Percentiles rank a stretch among this genome's conserved stretches.
Conservation (phyloP, 1,284 basidiomycete genomes). For the Exobasidium cylindrosporum region DNA sequence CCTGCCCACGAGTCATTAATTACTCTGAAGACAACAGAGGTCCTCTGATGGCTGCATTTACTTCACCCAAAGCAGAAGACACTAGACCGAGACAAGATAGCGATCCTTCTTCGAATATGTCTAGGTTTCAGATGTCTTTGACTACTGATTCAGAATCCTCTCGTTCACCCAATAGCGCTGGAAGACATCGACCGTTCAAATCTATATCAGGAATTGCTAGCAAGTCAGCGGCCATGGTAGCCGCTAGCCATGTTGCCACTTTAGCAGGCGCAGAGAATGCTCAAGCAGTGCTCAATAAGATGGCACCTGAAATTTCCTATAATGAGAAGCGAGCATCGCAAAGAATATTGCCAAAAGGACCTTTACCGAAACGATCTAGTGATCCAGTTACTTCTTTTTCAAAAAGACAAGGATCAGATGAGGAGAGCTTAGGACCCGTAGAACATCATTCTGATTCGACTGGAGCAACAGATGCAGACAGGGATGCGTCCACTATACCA, state of each 20-base stretch:
- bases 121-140: not conserved
- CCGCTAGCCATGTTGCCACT: constrained; percentile 15
- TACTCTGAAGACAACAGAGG: not conserved
- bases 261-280: constrained; percentile 16
- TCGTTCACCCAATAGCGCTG: not conserved
- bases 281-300: constrained; percentile 14
- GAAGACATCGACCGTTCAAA: not conserved
- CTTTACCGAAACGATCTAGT: not conserved
- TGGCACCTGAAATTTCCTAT: constrained; percentile 9
- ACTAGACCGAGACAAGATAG: not conserved
- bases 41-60: constrained; percentile 3
- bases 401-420: not conserved
- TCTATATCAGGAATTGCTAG: not conserved
- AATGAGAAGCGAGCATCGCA: constrained; percentile 15
- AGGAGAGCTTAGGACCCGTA: not conserved
- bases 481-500: constrained; percentile 1
- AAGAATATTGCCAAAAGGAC: not conserved
- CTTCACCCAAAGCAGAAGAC: not conserved
- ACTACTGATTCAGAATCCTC: not conserved
- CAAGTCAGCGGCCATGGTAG: constrained; percentile 13
- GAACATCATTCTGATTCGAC: no score
- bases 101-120: not conserved
- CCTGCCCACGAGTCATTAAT: not conserved
- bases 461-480: not conserved
- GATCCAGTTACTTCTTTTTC: not conserved